Conservation (phyloP, 176 grass and related monocot species). For the Rhynchospora pubera region DNA sequence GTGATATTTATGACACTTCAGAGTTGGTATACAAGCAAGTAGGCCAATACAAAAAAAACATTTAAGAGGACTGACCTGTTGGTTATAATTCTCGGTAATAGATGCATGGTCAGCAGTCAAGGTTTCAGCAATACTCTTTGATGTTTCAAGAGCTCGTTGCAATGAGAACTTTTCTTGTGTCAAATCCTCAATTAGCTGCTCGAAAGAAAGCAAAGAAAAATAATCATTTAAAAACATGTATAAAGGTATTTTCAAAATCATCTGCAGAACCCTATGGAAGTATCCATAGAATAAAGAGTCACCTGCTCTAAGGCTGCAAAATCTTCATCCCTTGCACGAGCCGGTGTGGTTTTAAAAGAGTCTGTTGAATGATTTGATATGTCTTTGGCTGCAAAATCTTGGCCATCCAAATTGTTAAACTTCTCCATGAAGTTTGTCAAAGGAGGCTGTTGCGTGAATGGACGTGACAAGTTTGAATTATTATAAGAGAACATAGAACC, state of each 20-base stretch:
- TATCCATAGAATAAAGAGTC: neutral
- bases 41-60: neutral
- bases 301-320: slow-evolving; percentile 97
- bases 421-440: slow-evolving; percentile 22
- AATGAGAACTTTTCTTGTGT: slow-evolving; percentile 94
- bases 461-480: slow-evolving; percentile 37
- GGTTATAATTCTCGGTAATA: slow-evolving; percentile 94
- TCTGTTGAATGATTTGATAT: slow-evolving; percentile 29
- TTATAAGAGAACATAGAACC: slow-evolving; percentile 24
- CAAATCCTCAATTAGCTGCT: slow-evolving; percentile 94
- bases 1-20: neutral
- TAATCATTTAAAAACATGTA: neutral
- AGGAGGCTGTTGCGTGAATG: slow-evolving; percentile 34
- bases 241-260: neutral
- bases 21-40: neutral
- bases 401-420: slow-evolving; percentile 28
- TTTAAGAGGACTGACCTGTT: slow-evolving; percentile 48
- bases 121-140: slow-evolving; percentile 56
- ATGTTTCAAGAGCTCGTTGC: slow-evolving; percentile 77
- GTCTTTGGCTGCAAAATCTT: slow-evolving; percentile 41
- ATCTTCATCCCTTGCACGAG: slow-evolving; percentile 60
- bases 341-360: slow-evolving; percentile 43
- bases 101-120: slow-evolving; percentile 89
- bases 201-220: slow-evolving; percentile 27
- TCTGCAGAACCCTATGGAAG: neutral